Evolutionary conservation across 768 basidiomycete genomes (phyloP).

Genomic region (Phlegmacium glaucopus): DNA sequence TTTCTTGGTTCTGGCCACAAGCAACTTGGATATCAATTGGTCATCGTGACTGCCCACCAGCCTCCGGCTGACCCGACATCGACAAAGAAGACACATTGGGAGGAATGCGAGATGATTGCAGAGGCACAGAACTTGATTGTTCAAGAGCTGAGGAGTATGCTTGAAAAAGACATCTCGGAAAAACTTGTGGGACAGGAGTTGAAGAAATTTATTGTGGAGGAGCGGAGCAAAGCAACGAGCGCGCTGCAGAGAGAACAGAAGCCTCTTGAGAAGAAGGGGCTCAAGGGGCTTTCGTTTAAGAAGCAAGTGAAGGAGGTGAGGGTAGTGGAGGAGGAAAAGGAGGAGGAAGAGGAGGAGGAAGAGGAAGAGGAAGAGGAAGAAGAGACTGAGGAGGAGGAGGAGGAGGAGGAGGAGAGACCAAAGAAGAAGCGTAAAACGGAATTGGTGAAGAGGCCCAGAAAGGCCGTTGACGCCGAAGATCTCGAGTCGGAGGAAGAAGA

Average conservation of each 20-base stretch:
- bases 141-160: constrained; percentile 47
- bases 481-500: constrained; percentile 65
- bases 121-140: constrained; percentile 54
- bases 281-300: constrained; percentile 46
- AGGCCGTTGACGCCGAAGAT: constrained; percentile 39
- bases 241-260: constrained; percentile 13
- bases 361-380: constrained; percentile 29
- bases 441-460: constrained; percentile 30
- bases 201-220: constrained; percentile 48
- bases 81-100: constrained; percentile 46
- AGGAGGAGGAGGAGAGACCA: constrained; percentile 37
- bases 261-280: constrained; percentile 35
- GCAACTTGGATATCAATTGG: constrained; percentile 56
- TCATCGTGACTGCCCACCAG: constrained; percentile 50
- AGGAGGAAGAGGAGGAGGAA: constrained; percentile 37
- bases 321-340: constrained; percentile 36
- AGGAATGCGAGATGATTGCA: constrained; percentile 48
- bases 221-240: constrained; percentile 36
- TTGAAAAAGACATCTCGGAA: constrained; percentile 67
- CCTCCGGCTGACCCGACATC: constrained; percentile 34
- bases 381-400: constrained; percentile 33
- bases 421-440: constrained; percentile 62
- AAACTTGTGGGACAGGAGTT: constrained; percentile 55
- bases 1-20: constrained; percentile 53
- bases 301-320: constrained; percentile 37